Conservation (phyloP, 2,329 filamentous ascomycete species). For the Cordyceps pruinosa region DNA sequence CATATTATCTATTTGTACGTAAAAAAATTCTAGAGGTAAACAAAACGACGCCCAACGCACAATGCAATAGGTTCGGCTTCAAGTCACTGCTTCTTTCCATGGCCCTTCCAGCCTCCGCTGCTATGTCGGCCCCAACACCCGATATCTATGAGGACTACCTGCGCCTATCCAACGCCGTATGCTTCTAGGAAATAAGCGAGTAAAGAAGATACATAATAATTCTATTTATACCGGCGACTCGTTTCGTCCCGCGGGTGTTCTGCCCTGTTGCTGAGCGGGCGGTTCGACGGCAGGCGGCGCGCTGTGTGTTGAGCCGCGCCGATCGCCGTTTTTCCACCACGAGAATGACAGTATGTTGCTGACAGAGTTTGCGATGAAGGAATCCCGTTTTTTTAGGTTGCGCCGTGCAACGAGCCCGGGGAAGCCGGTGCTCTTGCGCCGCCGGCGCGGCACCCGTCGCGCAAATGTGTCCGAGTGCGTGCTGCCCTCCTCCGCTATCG, state of each 20-base stretch:
- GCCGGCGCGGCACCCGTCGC: slow-evolving; percentile 32
- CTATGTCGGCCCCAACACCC: not conserved
- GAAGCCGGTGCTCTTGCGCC: slow-evolving; percentile 55
- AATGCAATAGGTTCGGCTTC: not conserved
- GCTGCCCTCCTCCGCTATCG: slow-evolving; percentile 22
- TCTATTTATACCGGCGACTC: slow-evolving; percentile 30
- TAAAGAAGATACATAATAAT: not conserved
- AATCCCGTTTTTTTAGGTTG: slow-evolving; percentile 31
- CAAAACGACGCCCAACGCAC: not conserved
- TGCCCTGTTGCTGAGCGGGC: slow-evolving; percentile 1
- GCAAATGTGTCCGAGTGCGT: slow-evolving; percentile 25
- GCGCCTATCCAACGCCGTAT: slow-evolving; percentile 13
- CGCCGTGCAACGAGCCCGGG: slow-evolving; percentile 52
- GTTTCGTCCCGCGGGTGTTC: slow-evolving; percentile 13
- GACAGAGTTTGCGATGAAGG: slow-evolving; percentile 42
- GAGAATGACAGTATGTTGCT: slow-evolving; percentile 47
- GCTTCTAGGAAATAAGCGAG: slow-evolving; percentile 13
- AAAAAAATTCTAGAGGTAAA: not conserved
- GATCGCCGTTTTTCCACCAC: slow-evolving; percentile 41
- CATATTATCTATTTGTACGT: slow-evolving; percentile 5
- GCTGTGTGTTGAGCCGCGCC: slow-evolving; percentile 14
- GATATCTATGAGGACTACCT: slow-evolving; percentile 4
- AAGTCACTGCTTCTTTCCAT: not conserved
- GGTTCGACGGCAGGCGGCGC: not conserved
- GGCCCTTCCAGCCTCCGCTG: not conserved